Percentiles rank a stretch among this genome's conserved stretches.
Conservation (phyloP, 345 rosid genomes). For the Populus ilicifolia region DNA sequence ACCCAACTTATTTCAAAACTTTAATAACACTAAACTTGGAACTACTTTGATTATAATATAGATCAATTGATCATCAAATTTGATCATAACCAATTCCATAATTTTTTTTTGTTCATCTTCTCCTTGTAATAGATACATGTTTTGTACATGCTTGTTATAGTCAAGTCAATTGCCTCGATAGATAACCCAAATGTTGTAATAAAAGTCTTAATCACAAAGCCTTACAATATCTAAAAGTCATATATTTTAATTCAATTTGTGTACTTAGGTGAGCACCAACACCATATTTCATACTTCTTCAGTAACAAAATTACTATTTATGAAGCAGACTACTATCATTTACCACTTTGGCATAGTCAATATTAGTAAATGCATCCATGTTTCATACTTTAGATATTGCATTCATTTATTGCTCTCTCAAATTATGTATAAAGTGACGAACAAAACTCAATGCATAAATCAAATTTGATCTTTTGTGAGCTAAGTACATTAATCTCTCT, state of each 20-base stretch:
- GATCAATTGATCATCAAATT: background rate
- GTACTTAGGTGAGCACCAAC: background rate
- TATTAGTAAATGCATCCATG: no score
- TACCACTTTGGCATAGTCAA: background rate
- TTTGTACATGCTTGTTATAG: no score
- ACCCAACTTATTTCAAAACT: background rate
- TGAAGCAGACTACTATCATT: no score
- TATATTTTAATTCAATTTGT: no score
- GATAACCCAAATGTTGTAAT: background rate
- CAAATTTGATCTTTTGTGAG: no score
- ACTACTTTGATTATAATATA: background rate
- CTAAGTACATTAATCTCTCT: no score
- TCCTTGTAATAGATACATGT: background rate
- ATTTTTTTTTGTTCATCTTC: background rate
- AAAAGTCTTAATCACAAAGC: background rate
- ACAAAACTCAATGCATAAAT: background rate
- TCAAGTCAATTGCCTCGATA: no score
- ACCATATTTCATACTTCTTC: no score
- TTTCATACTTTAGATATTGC: background rate
- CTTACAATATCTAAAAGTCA: no score
- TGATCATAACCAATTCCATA: background rate
- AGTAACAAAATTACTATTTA: no score
- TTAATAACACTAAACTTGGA: background rate
- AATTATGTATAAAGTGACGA: no score
- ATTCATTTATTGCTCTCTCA: background rate